Conservation (phyloP, 2,329 filamentous ascomycete species). For the Pseudogymnoascus sp. region DNA sequence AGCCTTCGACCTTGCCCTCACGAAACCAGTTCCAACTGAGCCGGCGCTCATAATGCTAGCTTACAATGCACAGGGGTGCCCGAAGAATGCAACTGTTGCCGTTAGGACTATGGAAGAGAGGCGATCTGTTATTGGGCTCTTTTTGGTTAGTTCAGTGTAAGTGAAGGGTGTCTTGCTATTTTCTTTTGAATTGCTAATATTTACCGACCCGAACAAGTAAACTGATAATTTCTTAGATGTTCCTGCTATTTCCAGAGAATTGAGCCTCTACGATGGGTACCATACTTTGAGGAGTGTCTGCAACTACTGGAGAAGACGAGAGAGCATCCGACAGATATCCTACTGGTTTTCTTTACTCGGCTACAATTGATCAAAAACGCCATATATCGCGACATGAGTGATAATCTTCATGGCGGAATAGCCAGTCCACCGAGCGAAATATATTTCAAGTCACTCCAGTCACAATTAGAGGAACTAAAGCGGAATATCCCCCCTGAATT, state of each 20-base stretch:
- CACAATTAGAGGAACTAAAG: not conserved
- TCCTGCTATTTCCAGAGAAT: constrained; percentile 14
- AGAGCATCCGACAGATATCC: constrained; percentile 11
- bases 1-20: constrained; percentile 17
- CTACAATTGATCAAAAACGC: not conserved
- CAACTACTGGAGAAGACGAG: constrained; percentile 8
- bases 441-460: not conserved
- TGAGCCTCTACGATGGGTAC: constrained; percentile 13
- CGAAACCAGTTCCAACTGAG: constrained; percentile 15
- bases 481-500: not conserved
- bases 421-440: not conserved
- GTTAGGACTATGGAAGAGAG: constrained; percentile 15
- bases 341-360: constrained; percentile 4
- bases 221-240: not conserved
- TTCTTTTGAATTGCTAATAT: not conserved
- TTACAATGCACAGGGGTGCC: not conserved
- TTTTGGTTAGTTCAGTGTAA: constrained; percentile 13
- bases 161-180: not conserved
- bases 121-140: constrained; percentile 10
- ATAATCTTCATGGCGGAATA: not conserved
- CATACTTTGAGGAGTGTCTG: constrained; percentile 14
- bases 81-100: not conserved
- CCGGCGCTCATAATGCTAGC: constrained; percentile 1
- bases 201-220: not conserved
- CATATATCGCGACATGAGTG: not conserved